Percentiles rank a stretch among this genome's conserved stretches.
Conservation (phyloP, 768 basidiomycete species). For the Mycena galopus region DNA sequence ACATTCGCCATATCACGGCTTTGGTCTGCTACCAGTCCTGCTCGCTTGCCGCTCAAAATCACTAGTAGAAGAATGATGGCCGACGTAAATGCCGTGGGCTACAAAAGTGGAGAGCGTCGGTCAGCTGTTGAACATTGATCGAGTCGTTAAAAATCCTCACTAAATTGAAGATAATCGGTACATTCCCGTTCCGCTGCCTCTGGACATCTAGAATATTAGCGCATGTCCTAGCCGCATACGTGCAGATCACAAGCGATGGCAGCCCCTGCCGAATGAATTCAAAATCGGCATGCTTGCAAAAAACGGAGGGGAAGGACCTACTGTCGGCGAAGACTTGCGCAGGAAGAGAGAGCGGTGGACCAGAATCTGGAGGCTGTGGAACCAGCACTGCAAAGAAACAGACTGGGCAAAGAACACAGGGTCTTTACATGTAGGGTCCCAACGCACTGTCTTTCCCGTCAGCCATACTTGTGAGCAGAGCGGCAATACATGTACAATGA, state of each 20-base stretch:
- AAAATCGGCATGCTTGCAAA: not conserved
- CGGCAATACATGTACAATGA: not conserved
- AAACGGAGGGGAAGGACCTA: not conserved
- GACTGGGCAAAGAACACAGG: not conserved
- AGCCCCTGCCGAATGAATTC: too few relatives aligned
- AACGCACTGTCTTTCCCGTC: not conserved
- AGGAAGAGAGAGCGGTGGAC: conserved; percentile 61
- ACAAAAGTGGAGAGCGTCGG: too few relatives aligned
- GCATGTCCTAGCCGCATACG: not conserved
- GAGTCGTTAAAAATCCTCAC: not conserved
- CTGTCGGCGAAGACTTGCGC: conserved; percentile 47
- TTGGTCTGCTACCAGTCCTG: not conserved
- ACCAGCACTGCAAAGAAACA: not conserved
- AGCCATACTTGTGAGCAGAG: conserved; percentile 7
- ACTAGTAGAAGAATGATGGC: not conserved
- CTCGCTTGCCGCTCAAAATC: not conserved
- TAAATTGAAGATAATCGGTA: not conserved
- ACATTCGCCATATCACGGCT: not conserved
- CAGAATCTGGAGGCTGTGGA: conserved; percentile 25
- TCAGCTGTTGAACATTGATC: too few relatives aligned
- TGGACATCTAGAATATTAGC: not conserved
- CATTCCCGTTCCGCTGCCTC: not conserved
- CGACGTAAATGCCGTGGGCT: not conserved
- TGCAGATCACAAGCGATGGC: not conserved
- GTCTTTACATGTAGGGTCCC: not conserved